Evolutionary conservation across 495 filamentous ascomycete genomes (phyloP), one percentile per base, ranked within the genome.

Genomic region (Penicillium coprophilum): DNA sequence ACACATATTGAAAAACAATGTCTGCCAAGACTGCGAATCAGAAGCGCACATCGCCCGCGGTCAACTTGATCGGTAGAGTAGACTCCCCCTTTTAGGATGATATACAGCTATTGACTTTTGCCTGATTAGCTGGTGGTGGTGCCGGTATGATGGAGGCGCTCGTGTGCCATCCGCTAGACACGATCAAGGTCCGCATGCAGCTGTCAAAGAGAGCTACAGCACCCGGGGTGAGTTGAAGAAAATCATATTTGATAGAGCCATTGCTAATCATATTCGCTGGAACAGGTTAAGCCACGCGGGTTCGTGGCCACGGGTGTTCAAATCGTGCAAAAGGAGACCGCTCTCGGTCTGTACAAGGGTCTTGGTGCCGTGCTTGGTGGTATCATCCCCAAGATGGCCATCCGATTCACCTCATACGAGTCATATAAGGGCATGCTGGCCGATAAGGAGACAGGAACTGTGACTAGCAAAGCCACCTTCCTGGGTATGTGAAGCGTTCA

Each of bases 131-230:
- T 76, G 95, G 95, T 69, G 95, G 95, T 69, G 92, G 91, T 67
- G 95, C 95, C 50, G 95, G 95, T 68, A 96, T 97, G 91, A 97
- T 97, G 90, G 95, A 99, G 77, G 95, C 95, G 27, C 85, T 99
- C 48, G 91, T 83, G 56, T 99, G 95, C 75, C 95, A 99, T 79
- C 95, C 95, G 55, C 81, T 99, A 87, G 92, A 96, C 69, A 96
- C 91, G 24, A 93, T 97, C 79, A 96, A 99, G 84, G 95, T 99
- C 50, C 95, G 95, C 59, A 99, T 99, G 95, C 95, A 99, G 77
- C 87, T 99, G 30, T 97, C 94, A 30, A 82, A 88, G 46, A 85
- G 95, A 65, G 89, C 89, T 46, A 82, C 87, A 48, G 83, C 85
- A 13, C 92, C 91, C 40, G 94, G 94, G 53, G 85, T 89, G 73